A percentile compares a stretch with the other conserved stretches of the same genome.
These are phyloP conservation scores for Nissolia schottii DNA, from an alignment of 306 rosid genomes.

Conservation along the genomic window DNA sequence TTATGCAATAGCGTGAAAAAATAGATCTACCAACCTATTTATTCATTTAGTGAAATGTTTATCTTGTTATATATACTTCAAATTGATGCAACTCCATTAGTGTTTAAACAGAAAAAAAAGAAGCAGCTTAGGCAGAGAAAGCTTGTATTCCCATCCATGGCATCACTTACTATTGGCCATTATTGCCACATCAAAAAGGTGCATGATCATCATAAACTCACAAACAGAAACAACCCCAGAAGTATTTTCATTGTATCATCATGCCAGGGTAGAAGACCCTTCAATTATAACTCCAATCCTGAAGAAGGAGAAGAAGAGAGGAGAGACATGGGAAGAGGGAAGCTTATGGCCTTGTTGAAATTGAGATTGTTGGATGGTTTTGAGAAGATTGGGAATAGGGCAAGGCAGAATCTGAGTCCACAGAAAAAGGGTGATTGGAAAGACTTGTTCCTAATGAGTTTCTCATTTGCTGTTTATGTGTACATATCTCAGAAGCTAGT, in stretches of 20 bases:
- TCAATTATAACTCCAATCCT: constrained; percentile 11
- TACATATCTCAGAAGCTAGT: constrained; percentile 74
- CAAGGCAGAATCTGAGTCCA: constrained; percentile 61
- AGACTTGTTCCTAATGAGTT: constrained; percentile 71
- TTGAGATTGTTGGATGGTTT: constrained; percentile 29
- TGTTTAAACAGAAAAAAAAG: too few relatives aligned
- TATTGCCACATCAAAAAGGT: constrained; percentile 16
- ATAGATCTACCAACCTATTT: background rate
- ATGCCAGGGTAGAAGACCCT: constrained; percentile 37
- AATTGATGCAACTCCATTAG: background rate
- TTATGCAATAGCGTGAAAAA: background rate
- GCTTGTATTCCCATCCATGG: constrained; percentile 33
- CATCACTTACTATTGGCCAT: constrained; percentile 30
- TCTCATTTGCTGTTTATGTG: constrained; percentile 86
- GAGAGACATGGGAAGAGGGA: constrained; percentile 27
- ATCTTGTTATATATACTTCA: background rate
- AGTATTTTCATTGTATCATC: constrained; percentile 17
- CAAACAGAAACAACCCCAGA: constrained; percentile 29
- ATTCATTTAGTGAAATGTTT: background rate
- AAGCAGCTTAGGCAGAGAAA: background rate
- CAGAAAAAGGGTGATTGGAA: constrained; percentile 86
- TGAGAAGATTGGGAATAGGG: constrained; percentile 42
- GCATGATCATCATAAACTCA: background rate
- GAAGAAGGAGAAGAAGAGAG: constrained; percentile 12
- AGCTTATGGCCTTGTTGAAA: constrained; percentile 1